Conservation (phyloP, 345 rosid genomes). For the Excoecaria agallocha region DNA sequence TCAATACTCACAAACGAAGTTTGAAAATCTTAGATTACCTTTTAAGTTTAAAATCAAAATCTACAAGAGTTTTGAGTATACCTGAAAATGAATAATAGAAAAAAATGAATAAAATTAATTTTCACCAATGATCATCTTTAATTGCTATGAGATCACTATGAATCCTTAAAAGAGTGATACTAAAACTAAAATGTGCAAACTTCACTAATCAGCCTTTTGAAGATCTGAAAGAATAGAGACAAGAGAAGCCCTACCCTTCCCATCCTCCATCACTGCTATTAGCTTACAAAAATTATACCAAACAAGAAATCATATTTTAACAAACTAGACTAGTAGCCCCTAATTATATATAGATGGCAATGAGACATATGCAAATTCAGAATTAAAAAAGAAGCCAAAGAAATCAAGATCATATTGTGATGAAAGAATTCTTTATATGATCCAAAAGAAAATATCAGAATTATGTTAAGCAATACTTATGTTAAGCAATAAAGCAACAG, state of each 20-base stretch:
- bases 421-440: too few species aligned
- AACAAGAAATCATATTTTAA: too few species aligned
- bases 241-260: too few species aligned
- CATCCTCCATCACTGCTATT: too few species aligned
- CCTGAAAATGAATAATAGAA: conserved; percentile 33
- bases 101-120: neutral
- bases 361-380: too few species aligned
- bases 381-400: too few species aligned
- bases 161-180: neutral
- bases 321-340: too few species aligned
- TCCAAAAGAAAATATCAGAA: too few species aligned
- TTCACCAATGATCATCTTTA: neutral
- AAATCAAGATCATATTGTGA: too few species aligned
- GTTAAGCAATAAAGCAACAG: neutral
- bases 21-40: conserved; percentile 43
- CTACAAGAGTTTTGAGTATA: conserved; percentile 94
- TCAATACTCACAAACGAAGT: neutral
- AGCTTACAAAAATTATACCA: too few species aligned
- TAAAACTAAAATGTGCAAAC: neutral
- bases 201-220: neutral
- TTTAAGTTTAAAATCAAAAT: conserved; percentile 93
- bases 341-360: too few species aligned
- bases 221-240: too few species aligned
- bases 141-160: neutral
- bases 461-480: neutral